Evolutionary conservation across 2,329 filamentous ascomycete genomes (phyloP).

Genomic region (Talaromyces sp.): DNA sequence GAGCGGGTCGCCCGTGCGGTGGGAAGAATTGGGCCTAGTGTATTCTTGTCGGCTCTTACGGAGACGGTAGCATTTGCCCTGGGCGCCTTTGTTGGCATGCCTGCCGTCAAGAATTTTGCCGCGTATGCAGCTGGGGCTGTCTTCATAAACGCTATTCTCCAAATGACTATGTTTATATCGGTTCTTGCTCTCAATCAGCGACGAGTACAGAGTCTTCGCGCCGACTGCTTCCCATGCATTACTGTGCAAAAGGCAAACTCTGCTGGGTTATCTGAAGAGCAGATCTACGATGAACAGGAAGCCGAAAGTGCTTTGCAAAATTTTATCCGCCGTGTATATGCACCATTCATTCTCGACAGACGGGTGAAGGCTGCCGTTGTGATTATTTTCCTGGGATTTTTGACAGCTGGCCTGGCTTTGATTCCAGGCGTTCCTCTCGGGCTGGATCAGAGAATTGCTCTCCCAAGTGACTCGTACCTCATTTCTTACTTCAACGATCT

Average conservation of each 20-base stretch:
- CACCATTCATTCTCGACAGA: constrained; percentile 76
- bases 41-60: constrained; percentile 89
- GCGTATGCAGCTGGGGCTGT: constrained; percentile 95
- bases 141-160: constrained; percentile 93
- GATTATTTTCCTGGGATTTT: constrained; percentile 80
- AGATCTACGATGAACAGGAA: constrained; percentile 69
- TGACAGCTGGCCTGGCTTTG: constrained; percentile 81
- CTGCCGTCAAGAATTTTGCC: constrained; percentile 95
- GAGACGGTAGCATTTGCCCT: constrained; percentile 93
- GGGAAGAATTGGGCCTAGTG: constrained; percentile 96
- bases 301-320: constrained; percentile 82
- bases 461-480: constrained; percentile 90
- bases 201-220: constrained; percentile 82
- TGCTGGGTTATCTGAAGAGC: constrained; percentile 63
- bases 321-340: constrained; percentile 90
- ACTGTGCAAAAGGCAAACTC: constrained; percentile 76
- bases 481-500: constrained; percentile 97
- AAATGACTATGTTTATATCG: constrained; percentile 96
- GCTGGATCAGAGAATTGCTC: constrained; percentile 90
- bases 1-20: constrained; percentile 82
- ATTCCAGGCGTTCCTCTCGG: constrained; percentile 84
- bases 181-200: constrained; percentile 88
- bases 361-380: constrained; percentile 78
- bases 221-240: constrained; percentile 90
- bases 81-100: constrained; percentile 94